Base-by-base conservation (phyloP, 176 grass and related monocot genomes). In the Avena insularis region DNA sequence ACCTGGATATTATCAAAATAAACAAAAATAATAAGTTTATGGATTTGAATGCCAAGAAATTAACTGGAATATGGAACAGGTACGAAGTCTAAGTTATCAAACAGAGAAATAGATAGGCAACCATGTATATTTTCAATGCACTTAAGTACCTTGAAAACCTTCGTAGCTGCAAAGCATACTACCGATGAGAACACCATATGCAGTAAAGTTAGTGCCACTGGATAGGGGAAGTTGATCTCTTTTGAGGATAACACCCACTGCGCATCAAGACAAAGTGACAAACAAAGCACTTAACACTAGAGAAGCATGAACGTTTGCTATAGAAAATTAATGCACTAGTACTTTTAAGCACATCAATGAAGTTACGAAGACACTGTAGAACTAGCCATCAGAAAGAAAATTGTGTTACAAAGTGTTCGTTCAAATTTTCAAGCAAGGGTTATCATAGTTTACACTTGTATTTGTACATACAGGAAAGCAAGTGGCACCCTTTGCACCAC, bases 151-250 rank as follows among this genome's bases (percentile, higher is more conserved):
- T 99, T 99, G 85, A 99, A 99, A 56, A 96, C 86, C 84, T 96
- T 99, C 31, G 92, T 96, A 62, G 94, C 82, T 25, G 85, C 29
- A 84, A 99, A 99, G 85, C 97, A 99, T 33, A 99, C 88, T 61
- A 96, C 83, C 65, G 97, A 96, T 45, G 97, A 99, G 87, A 99
- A 99, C 40, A 99, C 20, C 97, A 99, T 99, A 86, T 99, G 97
- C 12, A 99, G 72, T 83, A 99, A 90, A 75, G 97, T 99, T 21
- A 99, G 91, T 53, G 94, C 97, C 77, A 99, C 97, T 43, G 97
- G 97, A 96, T 99, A 99, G 58, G 97, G 97, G 71, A 99, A 99
- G 68, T 96, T 99, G 88, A 96, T 99, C 51, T 99, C 88, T 63
- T 96, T 96, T 13, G 97, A 99, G 61, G 97, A 99, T 58, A 99